Percentiles rank a stretch among this genome's conserved stretches.
Conservation (phyloP, 352 stramenopile species). For the Globisporangium polare region DNA sequence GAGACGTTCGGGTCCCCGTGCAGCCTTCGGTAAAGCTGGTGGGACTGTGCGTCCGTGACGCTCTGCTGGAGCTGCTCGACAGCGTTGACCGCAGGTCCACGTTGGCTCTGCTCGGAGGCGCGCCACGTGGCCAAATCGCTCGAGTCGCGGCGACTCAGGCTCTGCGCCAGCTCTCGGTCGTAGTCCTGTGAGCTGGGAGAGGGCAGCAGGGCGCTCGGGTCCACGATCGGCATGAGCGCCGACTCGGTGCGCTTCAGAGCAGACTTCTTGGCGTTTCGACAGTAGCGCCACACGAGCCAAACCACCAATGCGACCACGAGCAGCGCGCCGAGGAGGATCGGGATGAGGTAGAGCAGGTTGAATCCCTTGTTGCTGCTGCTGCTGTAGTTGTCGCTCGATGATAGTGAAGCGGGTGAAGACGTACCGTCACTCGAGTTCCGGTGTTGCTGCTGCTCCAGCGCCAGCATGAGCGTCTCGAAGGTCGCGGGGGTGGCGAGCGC, state of each 20-base stretch:
- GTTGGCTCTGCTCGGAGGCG: background rate
- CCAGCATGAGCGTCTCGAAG: too few relatives aligned
- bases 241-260: constrained; percentile 4
- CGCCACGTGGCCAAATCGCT: constrained; percentile 1
- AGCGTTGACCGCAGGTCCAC: background rate
- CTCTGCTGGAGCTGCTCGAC: background rate
- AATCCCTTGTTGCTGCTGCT: constrained; percentile 12
- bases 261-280: constrained; percentile 7
- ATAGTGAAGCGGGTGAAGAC: background rate
- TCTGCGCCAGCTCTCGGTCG: background rate
- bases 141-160: background rate
- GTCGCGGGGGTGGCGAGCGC: background rate
- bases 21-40: constrained; percentile 24
- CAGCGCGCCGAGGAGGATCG: constrained; percentile 18
- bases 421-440: background rate
- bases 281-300: constrained; percentile 12
- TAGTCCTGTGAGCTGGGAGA: constrained; percentile 7
- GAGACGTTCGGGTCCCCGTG: constrained; percentile 26
- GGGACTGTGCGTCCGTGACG: constrained; percentile 18
- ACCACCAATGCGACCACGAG: constrained; percentile 12
- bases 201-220: constrained; percentile 3
- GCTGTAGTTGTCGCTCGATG: background rate
- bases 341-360: constrained; percentile 30
- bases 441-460: background rate
- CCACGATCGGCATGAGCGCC: constrained; percentile 3